Conservation (phyloP, 2,329 filamentous ascomycete species). For the Diaporthe citrichinensis region DNA sequence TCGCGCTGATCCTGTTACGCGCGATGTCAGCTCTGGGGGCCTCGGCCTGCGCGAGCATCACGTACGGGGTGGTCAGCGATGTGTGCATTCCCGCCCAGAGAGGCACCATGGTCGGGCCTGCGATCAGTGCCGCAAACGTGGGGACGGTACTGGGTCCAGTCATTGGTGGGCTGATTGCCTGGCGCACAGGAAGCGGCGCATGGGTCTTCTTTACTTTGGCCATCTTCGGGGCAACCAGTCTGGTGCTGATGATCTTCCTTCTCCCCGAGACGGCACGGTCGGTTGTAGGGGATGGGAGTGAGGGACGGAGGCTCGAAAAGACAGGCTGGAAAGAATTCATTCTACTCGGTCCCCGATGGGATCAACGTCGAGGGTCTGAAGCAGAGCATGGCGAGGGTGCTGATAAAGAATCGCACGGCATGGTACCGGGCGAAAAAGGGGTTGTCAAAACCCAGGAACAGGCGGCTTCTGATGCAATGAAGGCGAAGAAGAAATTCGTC, state of each 20-base stretch:
- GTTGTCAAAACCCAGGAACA: not conserved
- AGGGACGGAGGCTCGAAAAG: not conserved
- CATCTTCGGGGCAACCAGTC: not conserved
- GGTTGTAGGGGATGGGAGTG: not conserved
- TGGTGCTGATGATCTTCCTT: not conserved
- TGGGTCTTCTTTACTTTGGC: not conserved
- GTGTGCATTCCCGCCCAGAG: constrained; percentile 3
- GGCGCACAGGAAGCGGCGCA: not conserved
- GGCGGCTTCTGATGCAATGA: not conserved
- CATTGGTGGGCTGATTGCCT: not conserved
- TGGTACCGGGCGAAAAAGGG: not conserved
- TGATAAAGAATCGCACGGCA: not conserved
- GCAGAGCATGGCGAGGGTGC: not conserved
- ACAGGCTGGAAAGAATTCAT: not conserved
- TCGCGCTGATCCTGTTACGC: not conserved
- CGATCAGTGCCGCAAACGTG: constrained; percentile 1
- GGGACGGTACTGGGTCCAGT: not conserved
- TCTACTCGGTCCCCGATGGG: not conserved
- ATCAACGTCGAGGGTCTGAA: not conserved
- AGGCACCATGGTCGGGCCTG: not conserved
- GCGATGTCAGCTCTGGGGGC: not conserved
- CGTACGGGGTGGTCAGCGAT: not conserved
- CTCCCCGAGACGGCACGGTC: not conserved
- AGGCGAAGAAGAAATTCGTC: not conserved
- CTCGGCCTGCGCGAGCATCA: not conserved